phyloP scores from a whole-genome alignment of 345 rosid species.

The Abelmoschus esculentus region DNA sequence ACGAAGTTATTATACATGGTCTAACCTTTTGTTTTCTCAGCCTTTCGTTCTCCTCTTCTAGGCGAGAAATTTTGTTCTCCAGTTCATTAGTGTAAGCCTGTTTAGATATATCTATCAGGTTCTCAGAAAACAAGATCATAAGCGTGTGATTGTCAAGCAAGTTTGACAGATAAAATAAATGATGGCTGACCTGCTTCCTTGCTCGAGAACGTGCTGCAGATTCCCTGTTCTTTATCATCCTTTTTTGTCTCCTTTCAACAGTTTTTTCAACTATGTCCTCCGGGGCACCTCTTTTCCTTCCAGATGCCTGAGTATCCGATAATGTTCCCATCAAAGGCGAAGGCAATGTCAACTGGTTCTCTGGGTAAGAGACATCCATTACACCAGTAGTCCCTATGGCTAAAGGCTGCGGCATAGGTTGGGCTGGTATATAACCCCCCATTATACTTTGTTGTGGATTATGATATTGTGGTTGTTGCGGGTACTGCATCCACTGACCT shows the following conservation, averaged over 20 bases:
- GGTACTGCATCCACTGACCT: conserved; percentile 81
- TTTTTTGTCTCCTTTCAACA: too few relatives aligned
- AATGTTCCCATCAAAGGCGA: conserved; percentile 70
- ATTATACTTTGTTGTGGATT: conserved; percentile 59
- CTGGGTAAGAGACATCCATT: conserved; percentile 66
- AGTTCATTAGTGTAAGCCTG: conserved; percentile 96
- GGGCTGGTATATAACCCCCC: conserved; percentile 60
- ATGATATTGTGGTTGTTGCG: conserved; percentile 56
- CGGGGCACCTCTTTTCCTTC: conserved; percentile 68
- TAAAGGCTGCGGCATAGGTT: conserved; percentile 48
- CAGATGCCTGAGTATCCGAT: conserved; percentile 65
- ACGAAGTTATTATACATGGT: too few relatives aligned
- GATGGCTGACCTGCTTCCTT: conserved; percentile 66
- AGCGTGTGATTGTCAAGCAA: too few relatives aligned
- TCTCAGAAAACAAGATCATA: not conserved
- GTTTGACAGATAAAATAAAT: conserved; percentile 8
- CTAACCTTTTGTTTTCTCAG: conserved; percentile 40
- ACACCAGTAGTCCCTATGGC: conserved; percentile 39
- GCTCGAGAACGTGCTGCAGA: conserved; percentile 99
- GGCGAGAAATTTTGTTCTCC: conserved; percentile 80
- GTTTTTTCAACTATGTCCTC: conserved; percentile 28
- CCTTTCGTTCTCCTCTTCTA: conserved; percentile 70
- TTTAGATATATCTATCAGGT: conserved; percentile 9
- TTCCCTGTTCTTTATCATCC: conserved; percentile 21
- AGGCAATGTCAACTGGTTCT: conserved; percentile 54